These are phyloP conservation scores for Trifolium fragiferum DNA, from an alignment of 306 rosid species.

Conservation along the genomic window DNA sequence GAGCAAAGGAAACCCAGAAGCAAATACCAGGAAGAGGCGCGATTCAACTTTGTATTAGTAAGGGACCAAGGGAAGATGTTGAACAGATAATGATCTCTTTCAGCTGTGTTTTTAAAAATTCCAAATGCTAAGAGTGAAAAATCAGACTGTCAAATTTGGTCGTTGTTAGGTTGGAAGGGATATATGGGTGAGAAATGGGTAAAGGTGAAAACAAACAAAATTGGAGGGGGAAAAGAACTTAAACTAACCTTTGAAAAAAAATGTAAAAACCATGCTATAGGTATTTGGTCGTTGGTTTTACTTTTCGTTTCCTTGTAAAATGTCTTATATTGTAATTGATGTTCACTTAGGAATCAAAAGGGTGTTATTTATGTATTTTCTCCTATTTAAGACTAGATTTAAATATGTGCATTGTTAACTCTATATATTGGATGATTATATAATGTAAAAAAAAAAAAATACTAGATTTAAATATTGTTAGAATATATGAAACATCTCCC, in stretches of 20 bases:
- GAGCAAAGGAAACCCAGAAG: constrained; percentile 86
- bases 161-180: constrained; percentile 39
- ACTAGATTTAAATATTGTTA: too few relatives aligned
- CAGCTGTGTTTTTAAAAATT: constrained; percentile 1
- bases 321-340: constrained; percentile 26
- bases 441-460: too few relatives aligned
- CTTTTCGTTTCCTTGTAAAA: constrained; percentile 17
- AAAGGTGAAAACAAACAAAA: constrained; percentile 37
- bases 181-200: constrained; percentile 32
- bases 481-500: background rate
- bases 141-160: constrained; percentile 2
- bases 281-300: constrained; percentile 29
- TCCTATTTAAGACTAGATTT: constrained; percentile 23
- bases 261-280: constrained; percentile 25
- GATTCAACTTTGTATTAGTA: constrained; percentile 41
- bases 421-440: too few relatives aligned
- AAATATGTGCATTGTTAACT: background rate
- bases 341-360: constrained; percentile 42
- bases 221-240: constrained; percentile 6
- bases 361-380: constrained; percentile 5
- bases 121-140: constrained; percentile 38
- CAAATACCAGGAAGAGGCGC: constrained; percentile 75
- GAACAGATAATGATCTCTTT: constrained; percentile 16
- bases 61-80: background rate
- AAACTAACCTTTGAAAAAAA: constrained; percentile 39